Conservation (phyloP, 208 protist genomes). For the Leishmania aethiopica region DNA sequence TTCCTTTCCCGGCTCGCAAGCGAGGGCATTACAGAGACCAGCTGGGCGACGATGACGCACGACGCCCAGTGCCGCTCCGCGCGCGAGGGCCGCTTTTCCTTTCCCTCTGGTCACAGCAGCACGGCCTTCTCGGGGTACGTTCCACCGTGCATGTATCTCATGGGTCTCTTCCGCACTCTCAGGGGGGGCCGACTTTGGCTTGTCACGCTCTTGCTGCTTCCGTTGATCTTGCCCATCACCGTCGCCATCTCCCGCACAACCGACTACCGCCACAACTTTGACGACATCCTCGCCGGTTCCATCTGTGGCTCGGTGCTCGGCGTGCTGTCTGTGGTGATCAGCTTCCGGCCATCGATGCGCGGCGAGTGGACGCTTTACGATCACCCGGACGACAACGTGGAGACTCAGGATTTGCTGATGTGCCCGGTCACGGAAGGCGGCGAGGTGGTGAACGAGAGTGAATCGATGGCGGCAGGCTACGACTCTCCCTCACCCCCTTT, state of each 20-base stretch:
- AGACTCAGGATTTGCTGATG: not conserved
- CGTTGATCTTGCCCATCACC: constrained; percentile 60
- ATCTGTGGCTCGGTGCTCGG: constrained; percentile 57
- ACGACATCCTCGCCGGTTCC: constrained; percentile 73
- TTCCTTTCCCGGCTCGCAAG: constrained; percentile 60
- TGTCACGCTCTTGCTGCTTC: constrained; percentile 47
- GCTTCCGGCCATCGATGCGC: constrained; percentile 26
- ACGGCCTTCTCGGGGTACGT: constrained; percentile 76
- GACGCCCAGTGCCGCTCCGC: constrained; percentile 51
- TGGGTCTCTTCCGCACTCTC: constrained; percentile 54
- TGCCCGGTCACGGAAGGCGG: too few species aligned
- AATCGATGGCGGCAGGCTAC: not conserved
- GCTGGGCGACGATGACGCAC: constrained; percentile 22
- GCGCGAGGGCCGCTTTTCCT: constrained; percentile 75
- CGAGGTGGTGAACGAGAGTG: not conserved
- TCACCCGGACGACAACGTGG: constrained; percentile 25
- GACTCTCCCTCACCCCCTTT: not conserved
- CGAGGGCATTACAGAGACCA: constrained; percentile 46
- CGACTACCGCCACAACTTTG: constrained; percentile 88
- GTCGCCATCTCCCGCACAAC: constrained; percentile 72
- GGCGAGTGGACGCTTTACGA: constrained; percentile 54
- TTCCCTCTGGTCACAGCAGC: constrained; percentile 91
- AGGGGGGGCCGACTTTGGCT: constrained; percentile 50
- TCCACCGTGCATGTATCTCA: constrained; percentile 71
- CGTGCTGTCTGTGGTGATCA: constrained; percentile 43